Base-by-base conservation (phyloP, 495 filamentous ascomycete species). In the Neurospora sp. region DNA sequence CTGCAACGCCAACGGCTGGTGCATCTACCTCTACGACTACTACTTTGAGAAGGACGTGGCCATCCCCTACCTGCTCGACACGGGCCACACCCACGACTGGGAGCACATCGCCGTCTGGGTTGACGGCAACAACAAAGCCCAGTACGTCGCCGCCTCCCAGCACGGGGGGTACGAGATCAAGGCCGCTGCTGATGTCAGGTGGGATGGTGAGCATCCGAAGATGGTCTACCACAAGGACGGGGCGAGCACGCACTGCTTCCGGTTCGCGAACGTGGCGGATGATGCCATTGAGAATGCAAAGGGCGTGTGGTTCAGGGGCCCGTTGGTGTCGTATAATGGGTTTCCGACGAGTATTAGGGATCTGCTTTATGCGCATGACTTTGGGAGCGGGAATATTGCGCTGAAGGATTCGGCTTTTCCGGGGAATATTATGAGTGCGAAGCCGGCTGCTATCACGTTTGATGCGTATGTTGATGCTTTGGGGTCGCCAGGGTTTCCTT, bases 31-130 rank as follows among this genome's bases (percentile, higher is more conserved):
- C 40, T 86, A 86, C 77, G 82, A 81, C 71, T 85, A 85, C 75
- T 86, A 85, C 77, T 86, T 85, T 39, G 84, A 85, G 76, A 86
- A 85, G 77, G 84, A 86, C 76, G 81, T 84, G 1, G 76, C 81
- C 0, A 66, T 82, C 31, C 44, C 79, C 66, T 75, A 83, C 73
- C 75, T 83, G 42, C 5, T 78, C 18, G 81, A 82, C 44, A 70
- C 60, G 4, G 82, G 84, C 23, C 84, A 85, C 73, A 76, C 75
- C 1, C 82, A 86, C 78, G 84, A 86, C 77, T 86, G 84, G 84
- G 84, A 86, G 77, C 84, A 86, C 78, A 79, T 86, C 35, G 82
- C 78, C 3, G 84, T 86, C 20, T 86, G 83, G 79, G 81, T 81
- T 2, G 69, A 78, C 62, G 60, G 3, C 16, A 70, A 40, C 18